These are phyloP conservation scores for Neobulgaria alba DNA, from an alignment of 2,329 filamentous ascomycete genomes.

Conservation along the genomic window DNA sequence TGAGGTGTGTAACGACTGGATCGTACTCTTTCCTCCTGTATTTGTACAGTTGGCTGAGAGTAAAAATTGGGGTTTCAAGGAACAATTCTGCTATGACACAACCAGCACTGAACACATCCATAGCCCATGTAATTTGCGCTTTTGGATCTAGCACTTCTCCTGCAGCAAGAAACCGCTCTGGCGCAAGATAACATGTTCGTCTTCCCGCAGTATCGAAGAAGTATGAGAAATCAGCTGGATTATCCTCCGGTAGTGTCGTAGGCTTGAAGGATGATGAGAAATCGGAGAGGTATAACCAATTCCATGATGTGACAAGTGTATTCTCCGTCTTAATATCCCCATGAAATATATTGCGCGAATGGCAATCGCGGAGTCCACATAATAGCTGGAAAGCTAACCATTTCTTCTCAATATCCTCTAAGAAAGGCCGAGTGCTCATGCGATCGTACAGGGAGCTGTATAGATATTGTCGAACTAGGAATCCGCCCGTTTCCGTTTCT, in stretches of 20 bases:
- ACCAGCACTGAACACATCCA: conserved; percentile 96
- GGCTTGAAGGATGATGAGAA: conserved; percentile 96
- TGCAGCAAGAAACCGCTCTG: conserved; percentile 76
- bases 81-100: conserved; percentile 97
- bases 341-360: conserved; percentile 81
- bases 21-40: conserved; percentile 92
- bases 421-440: conserved; percentile 88
- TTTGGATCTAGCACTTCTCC: conserved; percentile 56
- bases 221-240: conserved; percentile 94
- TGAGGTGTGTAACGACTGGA: conserved; percentile 69
- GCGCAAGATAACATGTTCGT: conserved; percentile 89
- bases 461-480: conserved; percentile 87
- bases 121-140: conserved; percentile 74
- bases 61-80: conserved; percentile 92
- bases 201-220: conserved; percentile 92
- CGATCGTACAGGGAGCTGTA: conserved; percentile 97
- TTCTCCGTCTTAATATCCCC: conserved; percentile 99
- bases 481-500: conserved; percentile 86
- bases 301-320: conserved; percentile 94
- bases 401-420: conserved; percentile 97
- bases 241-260: conserved; percentile 87
- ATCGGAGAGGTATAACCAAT: conserved; percentile 97
- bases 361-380: conserved; percentile 85
- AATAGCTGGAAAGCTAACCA: conserved; percentile 96
- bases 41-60: conserved; percentile 89